phyloP scores from a whole-genome alignment of 2,329 filamentous ascomycete species.

The Fusarium ramigenum region DNA sequence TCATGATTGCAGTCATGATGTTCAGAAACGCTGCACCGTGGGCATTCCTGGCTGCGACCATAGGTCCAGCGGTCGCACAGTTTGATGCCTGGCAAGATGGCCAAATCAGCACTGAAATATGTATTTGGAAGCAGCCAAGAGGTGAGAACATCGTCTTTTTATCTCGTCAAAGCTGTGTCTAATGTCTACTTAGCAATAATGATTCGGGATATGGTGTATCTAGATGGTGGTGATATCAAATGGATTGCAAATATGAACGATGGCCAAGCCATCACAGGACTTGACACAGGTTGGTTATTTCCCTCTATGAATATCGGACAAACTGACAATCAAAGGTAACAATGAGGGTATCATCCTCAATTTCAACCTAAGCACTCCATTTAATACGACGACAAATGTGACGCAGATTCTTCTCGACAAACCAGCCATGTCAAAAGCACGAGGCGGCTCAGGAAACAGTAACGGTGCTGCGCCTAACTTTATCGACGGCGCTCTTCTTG shows the following conservation, averaged over 20 bases:
- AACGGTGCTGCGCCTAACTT: constrained; percentile 66
- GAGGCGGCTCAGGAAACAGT: constrained; percentile 57
- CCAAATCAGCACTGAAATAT: constrained; percentile 68
- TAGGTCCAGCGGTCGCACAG: constrained; percentile 48
- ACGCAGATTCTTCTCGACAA: constrained; percentile 58
- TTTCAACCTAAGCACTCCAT: constrained; percentile 67
- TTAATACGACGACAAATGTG: constrained; percentile 62
- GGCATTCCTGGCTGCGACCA: constrained; percentile 29
- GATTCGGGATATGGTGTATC: constrained; percentile 69
- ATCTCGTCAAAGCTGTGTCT: constrained; percentile 16
- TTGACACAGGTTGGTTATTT: constrained; percentile 54
- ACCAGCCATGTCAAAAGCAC: constrained; percentile 56
- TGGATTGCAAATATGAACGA: constrained; percentile 63
- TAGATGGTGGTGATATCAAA: constrained; percentile 68
- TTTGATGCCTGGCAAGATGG: constrained; percentile 57
- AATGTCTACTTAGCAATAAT: constrained; percentile 58
- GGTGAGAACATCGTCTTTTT: constrained; percentile 43
- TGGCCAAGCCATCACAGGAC: constrained; percentile 47
- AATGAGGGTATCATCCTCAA: constrained; percentile 62
- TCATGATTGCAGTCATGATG: constrained; percentile 30
- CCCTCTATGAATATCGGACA: background rate
- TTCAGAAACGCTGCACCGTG: constrained; percentile 14
- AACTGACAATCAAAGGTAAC: constrained; percentile 56
- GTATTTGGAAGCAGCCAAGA: constrained; percentile 62
- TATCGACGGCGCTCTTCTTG: constrained; percentile 70